Base-by-base conservation (phyloP, 2,329 filamentous ascomycete genomes). In the Paramyrothecium sp. region DNA sequence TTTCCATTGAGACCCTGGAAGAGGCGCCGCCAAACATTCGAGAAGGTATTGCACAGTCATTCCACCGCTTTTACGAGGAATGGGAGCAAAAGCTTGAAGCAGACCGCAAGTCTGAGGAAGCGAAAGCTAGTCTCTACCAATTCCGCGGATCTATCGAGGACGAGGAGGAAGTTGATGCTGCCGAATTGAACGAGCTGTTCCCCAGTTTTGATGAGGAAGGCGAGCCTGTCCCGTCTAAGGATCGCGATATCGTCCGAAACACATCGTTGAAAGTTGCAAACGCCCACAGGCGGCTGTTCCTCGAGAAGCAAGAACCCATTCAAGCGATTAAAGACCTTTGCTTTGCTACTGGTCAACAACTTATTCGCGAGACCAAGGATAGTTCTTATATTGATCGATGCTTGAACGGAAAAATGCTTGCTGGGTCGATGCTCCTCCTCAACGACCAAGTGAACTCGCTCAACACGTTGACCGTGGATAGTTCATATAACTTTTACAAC, bases 401-500 rank as follows among this genome's bases (percentile, higher is more conserved):
- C 4, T 61, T 77, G 53, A 83, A 84, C 23, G 78, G 79, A 54
- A 77, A 78, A 54, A 79, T 92, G 51, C 77, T 96, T 23, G 82
- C 91, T 2, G 84, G 85, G 3, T 79, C 89, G 1, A 73, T 93
- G 22, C 74, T 94, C 19, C 75, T 84, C 1, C 72, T 96, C 1
- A 80, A 88, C 57, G 83, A 89, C 60, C 84, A 86, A 63, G 72
- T 86, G 30, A 75, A 77, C 41, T 67, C 67, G 3, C 69, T 81
- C 1, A 63, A 73, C 7, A 73, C 75, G 4, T 67, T 76, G 3
- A 64, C 73, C 0, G 73, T 77, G 22, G 67, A 61, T 30, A 73
- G 69, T 19, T 64, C 66, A 1, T 96, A 94, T 77, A 97, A 97
- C 73, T 97, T 99, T 71, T 99, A 99, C 72, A 88, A 84, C 0